Conservation (phyloP, 2,329 filamentous ascomycete species). For the Pestalotiopsis fici region DNA sequence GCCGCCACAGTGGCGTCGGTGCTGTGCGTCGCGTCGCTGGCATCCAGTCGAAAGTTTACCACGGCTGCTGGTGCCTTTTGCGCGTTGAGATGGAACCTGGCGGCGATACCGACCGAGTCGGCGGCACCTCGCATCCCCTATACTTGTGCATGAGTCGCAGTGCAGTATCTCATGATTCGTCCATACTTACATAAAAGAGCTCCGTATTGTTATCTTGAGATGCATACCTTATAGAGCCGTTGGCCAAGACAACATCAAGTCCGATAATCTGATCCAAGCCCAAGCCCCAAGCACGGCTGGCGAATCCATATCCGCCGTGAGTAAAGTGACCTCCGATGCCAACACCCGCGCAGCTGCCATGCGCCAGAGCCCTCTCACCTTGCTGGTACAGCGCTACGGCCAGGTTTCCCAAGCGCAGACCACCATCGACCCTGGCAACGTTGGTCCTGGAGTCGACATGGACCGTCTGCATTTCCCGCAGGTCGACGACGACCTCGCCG, state of each 20-base stretch:
- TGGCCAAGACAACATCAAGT: constrained; percentile 46
- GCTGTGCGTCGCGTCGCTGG: constrained; percentile 4
- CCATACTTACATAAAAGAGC: constrained; percentile 27
- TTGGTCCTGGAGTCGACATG: constrained; percentile 12
- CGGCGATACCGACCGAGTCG: constrained; percentile 39
- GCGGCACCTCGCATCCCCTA: constrained; percentile 41
- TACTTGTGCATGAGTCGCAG: background rate
- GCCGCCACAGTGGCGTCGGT: constrained; percentile 15
- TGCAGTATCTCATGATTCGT: background rate
- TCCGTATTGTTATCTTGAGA: constrained; percentile 18
- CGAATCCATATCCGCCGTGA: constrained; percentile 45
- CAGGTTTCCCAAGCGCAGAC: constrained; percentile 43
- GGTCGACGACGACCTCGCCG: constrained; percentile 34
- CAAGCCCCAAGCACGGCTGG: constrained; percentile 50
- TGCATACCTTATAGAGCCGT: constrained; percentile 20
- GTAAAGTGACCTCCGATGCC: constrained; percentile 46
- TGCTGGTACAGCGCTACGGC: constrained; percentile 35
- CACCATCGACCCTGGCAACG: constrained; percentile 37
- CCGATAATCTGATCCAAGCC: constrained; percentile 50
- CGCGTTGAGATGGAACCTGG: constrained; percentile 35
- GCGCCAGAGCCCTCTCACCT: constrained; percentile 36
- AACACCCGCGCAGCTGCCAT: constrained; percentile 46
- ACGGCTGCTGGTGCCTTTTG: constrained; percentile 31
- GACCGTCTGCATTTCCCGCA: constrained; percentile 29
- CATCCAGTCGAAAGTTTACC: constrained; percentile 32